Conservation (phyloP, 805 yeast genomes). For the Pichia nakasei region DNA sequence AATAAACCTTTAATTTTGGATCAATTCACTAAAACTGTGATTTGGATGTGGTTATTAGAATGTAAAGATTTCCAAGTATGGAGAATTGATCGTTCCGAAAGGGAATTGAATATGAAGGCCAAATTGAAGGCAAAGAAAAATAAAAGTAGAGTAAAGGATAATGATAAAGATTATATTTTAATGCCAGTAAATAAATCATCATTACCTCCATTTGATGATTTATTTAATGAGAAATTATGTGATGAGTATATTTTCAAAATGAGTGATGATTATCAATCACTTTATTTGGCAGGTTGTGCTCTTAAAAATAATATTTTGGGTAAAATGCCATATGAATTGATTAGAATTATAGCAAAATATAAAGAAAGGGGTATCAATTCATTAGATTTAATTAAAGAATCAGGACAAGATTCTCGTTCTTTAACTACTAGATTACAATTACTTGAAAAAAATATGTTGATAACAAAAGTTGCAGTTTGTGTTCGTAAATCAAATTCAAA, state of each 20-base stretch:
- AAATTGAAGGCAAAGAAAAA: not conserved
- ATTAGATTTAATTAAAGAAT: constrained; percentile 41
- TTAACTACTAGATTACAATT: constrained; percentile 53
- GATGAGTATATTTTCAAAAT: constrained; percentile 26
- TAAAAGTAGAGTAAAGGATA: not conserved
- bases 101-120: not conserved
- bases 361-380: constrained; percentile 53
- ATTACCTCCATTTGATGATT: constrained; percentile 2
- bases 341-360: constrained; percentile 51
- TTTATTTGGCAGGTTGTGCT: constrained; percentile 47
- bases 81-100: not conserved
- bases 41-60: constrained; percentile 31
- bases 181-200: not conserved
- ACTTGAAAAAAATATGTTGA: constrained; percentile 41
- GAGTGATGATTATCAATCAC: constrained; percentile 48
- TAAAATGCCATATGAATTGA: constrained; percentile 42
- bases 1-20: constrained; percentile 16
- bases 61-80: constrained; percentile 21
- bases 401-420: constrained; percentile 67
- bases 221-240: constrained; percentile 1
- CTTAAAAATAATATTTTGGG: constrained; percentile 47
- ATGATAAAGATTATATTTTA: not conserved
- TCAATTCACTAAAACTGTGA: constrained; percentile 24
- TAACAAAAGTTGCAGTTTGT: constrained; percentile 31
- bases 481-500: constrained; percentile 45